A percentile compares a stretch with the other conserved stretches of the same genome.
Evolutionary conservation across 352 stramenopile genomes (phyloP).

Genomic region (Phytophthora niederhauseri): DNA sequence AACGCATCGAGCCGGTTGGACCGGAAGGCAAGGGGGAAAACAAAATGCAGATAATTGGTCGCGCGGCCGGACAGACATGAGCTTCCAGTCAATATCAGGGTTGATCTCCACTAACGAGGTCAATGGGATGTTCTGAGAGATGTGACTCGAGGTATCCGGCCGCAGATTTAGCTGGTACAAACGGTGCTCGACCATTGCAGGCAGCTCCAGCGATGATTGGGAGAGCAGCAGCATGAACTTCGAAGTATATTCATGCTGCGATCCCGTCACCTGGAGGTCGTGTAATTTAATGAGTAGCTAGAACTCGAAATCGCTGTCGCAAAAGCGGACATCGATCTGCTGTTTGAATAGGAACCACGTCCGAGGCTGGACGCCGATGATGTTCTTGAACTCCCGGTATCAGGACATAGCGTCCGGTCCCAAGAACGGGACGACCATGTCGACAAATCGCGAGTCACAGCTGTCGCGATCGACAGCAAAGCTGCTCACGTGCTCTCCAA

Average conservation of each 20-base stretch:
- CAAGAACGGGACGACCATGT: slow-evolving; percentile 1
- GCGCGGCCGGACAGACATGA: neutral
- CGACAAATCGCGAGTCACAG: slow-evolving; percentile 1
- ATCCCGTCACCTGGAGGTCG: slow-evolving; percentile 1
- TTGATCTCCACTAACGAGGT: slow-evolving; percentile 3
- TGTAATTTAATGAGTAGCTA: neutral
- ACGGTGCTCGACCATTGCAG: neutral
- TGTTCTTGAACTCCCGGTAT: slow-evolving; percentile 1
- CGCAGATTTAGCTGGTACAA: neutral
- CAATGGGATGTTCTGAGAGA: slow-evolving; percentile 5
- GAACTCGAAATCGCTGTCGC: neutral
- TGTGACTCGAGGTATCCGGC: slow-evolving; percentile 7
- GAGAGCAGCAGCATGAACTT: neutral
- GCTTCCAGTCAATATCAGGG: slow-evolving; percentile 5
- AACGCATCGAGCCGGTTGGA: neutral
- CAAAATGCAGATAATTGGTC: neutral
- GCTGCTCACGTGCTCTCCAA: slow-evolving; percentile 1
- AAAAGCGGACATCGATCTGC: neutral
- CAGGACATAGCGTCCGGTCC: slow-evolving; percentile 1
- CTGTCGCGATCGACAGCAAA: slow-evolving; percentile 4
- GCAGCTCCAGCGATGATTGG: slow-evolving; percentile 4
- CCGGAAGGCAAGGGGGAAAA: neutral
- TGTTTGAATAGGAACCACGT: neutral
- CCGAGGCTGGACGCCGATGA: neutral
- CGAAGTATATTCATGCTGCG: neutral